Conservation (phyloP, 2,329 filamentous ascomycete genomes). For the Penicillium psychrosexuale region DNA sequence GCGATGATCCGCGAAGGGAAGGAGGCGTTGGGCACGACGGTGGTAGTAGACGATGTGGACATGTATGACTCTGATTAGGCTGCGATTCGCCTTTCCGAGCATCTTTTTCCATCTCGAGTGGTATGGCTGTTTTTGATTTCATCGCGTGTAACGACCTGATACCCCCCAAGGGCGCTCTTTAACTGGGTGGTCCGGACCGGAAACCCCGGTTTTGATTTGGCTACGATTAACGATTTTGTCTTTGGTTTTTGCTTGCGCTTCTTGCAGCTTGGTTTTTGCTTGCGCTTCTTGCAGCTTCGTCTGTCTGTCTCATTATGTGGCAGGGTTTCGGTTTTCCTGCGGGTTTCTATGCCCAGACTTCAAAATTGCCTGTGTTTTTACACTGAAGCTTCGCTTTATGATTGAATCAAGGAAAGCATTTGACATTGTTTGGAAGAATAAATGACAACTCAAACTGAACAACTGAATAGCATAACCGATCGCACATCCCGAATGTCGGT, state of each 20-base stretch:
- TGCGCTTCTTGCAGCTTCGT: background rate
- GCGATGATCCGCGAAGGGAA: conserved; percentile 87
- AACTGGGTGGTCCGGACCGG: conserved; percentile 7
- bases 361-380: background rate
- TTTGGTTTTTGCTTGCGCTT: background rate
- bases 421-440: background rate
- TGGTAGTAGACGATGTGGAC: conserved; percentile 58
- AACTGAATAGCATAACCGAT: background rate
- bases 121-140: conserved; percentile 3
- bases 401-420: background rate
- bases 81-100: background rate
- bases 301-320: background rate
- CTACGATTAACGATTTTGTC: conserved; percentile 23
- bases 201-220: conserved; percentile 8
- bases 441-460: conserved; percentile 1
- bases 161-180: conserved; percentile 19
- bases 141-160: conserved; percentile 22
- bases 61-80: conserved; percentile 35
- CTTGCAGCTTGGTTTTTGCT: background rate
- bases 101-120: background rate
- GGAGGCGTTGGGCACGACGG: conserved; percentile 74
- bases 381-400: background rate
- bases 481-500: background rate
- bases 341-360: background rate
- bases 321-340: background rate